These are phyloP conservation scores for Salmacisia buchloeana DNA, from an alignment of 1,284 basidiomycete species.

Conservation along the genomic window DNA sequence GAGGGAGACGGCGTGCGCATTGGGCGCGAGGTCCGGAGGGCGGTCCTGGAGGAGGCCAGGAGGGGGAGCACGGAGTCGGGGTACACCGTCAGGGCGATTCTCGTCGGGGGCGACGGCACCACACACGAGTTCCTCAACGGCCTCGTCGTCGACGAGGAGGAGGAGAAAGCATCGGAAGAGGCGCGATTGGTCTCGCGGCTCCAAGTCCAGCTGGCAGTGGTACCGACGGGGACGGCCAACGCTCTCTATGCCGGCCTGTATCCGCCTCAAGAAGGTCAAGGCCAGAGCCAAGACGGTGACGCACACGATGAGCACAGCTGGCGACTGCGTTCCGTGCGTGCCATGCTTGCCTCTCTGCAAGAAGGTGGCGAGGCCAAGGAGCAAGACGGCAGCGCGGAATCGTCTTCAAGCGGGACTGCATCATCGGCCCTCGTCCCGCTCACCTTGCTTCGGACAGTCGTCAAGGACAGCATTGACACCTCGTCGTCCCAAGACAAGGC, in stretches of 20 bases:
- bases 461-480: background rate
- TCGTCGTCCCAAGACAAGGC: background rate
- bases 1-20: conserved; percentile 20
- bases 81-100: conserved; percentile 52
- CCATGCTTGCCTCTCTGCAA: background rate
- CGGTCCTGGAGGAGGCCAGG: background rate
- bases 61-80: conserved; percentile 43
- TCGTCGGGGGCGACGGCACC: conserved; percentile 50
- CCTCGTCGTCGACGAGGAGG: conserved; percentile 11
- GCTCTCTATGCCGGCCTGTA: conserved; percentile 66
- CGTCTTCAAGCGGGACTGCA: background rate
- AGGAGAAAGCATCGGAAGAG: background rate
- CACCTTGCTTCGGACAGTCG: background rate
- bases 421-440: background rate
- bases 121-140: conserved; percentile 48
- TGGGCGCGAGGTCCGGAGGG: conserved; percentile 14
- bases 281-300: background rate
- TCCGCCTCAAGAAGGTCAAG: conserved; percentile 50
- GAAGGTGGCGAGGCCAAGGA: no score
- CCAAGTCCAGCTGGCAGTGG: conserved; percentile 46
- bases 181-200: background rate
- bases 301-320: background rate
- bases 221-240: conserved; percentile 86
- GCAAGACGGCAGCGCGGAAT: no score
- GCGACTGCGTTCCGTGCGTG: conserved; percentile 12